Evolutionary conservation across 345 rosid genomes (phyloP).

Genomic region (Salix viminalis): DNA sequence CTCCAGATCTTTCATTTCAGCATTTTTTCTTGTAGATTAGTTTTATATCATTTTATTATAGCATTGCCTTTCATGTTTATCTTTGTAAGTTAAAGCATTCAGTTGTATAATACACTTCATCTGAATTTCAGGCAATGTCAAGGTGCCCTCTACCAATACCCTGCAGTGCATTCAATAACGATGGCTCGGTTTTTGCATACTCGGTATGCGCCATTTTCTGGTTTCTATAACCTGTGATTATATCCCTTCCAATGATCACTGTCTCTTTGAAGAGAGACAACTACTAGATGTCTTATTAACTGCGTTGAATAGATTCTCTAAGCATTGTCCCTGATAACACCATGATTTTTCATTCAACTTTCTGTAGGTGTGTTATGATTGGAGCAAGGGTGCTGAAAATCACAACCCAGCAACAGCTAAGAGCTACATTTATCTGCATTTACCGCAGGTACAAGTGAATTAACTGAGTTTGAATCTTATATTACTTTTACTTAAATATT

Average conservation of each 20-base stretch:
- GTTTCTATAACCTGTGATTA: neutral
- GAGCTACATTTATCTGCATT: conserved; percentile 51
- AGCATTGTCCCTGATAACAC: neutral
- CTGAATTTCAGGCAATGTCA: conserved; percentile 70
- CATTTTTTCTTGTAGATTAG: neutral
- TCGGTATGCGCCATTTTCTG: conserved; percentile 42
- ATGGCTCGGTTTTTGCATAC: conserved; percentile 88
- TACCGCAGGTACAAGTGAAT: conserved; percentile 46
- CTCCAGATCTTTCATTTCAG: conserved; percentile 2
- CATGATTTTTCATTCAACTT: conserved; percentile 1
- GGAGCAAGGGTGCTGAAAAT: conserved; percentile 90
- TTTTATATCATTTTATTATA: neutral
- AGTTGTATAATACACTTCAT: neutral
- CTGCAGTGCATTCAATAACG: conserved; percentile 86
- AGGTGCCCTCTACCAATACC: conserved; percentile 88
- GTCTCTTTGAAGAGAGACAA: neutral
- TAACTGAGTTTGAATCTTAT: neutral
- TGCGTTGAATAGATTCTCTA: neutral
- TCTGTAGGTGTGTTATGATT: conserved; percentile 80
- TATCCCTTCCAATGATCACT: neutral
- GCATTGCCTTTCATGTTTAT: neutral
- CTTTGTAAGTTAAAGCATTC: neutral
- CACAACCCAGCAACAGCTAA: conserved; percentile 73
- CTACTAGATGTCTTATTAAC: neutral
- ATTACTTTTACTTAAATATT: neutral